phyloP scores from a whole-genome alignment of 345 rosid species.

The Populus deltoides region DNA sequence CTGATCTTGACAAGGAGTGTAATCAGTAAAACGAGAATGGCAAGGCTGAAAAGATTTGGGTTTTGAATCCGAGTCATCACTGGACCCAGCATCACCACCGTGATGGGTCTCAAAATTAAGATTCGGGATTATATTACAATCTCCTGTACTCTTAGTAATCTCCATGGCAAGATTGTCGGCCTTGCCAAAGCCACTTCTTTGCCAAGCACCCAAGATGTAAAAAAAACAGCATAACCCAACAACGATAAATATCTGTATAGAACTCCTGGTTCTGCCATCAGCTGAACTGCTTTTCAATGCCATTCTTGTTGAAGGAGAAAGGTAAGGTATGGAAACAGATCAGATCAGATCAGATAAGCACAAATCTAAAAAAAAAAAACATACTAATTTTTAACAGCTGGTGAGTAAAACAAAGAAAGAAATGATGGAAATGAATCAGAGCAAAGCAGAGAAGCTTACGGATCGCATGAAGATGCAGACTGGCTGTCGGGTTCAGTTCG shows the following conservation, averaged over 20 bases:
- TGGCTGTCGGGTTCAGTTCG: no score
- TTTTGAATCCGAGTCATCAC: conserved; percentile 49
- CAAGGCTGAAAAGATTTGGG: conserved; percentile 67
- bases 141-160: conserved; percentile 73
- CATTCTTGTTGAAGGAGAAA: conserved; percentile 35
- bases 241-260: conserved; percentile 76
- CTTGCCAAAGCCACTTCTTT: conserved; percentile 94
- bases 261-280: conserved; percentile 84
- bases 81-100: conserved; percentile 49
- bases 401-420: not conserved
- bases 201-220: conserved; percentile 96
- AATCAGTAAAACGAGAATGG: conserved; percentile 59
- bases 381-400: no score
- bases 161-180: conserved; percentile 92
- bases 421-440: not conserved
- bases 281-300: conserved; percentile 65
- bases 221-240: conserved; percentile 85
- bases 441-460: not conserved
- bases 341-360: not conserved
- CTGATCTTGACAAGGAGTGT: conserved; percentile 98
- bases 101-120: conserved; percentile 91
- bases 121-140: conserved; percentile 69
- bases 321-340: not conserved
- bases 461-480: not conserved
- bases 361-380: not conserved